Evolutionary conservation across 1,139 yeast genomes (phyloP), one percentile per base, ranked within the genome.

Genomic region (Suhomyces kunorum): DNA sequence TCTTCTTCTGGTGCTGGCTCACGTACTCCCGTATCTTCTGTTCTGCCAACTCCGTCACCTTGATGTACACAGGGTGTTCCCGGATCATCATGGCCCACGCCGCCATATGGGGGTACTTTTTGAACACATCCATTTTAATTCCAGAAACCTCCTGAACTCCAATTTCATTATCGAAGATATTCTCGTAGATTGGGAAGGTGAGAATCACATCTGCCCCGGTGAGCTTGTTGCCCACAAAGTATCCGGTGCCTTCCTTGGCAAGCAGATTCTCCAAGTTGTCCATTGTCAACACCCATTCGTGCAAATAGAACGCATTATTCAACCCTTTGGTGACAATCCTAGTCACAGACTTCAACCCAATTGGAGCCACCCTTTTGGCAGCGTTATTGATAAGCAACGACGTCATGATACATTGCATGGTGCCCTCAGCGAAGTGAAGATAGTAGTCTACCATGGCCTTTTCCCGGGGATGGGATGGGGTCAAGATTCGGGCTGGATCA

Each of bases 191-290:
- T 0, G 79, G 78, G 59, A 71, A 77, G 16, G 68, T 64, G 39
- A 76, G 54, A 16, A 79, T 70, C 35, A 82, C 66, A 52, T 82
- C 88, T 2, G 87, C 87, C 2, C 71, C 85, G 1, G 81, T 67
- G 38, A 81, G 60, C 44, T 67, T 67, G 43, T 76, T 68, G 3
- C 81, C 81, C 8, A 78, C 83, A 54, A 81, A 78, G 59, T 50
- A 77, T 0, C 78, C 78, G 8, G 70, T 64, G 17, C 69, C 68
- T 36, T 71, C 66, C 36, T 61, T 56, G 26, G 54, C 58, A 39
- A 76, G 59, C 40, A 63, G 62, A 11, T 54, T 51, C 36, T 76
- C 80, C 47, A 76, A 59, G 46, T 60, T 71, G 30, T 65, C 63
- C 61, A 75, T 61, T 41, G 70, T 66, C 27, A 61, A 56, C 31